A percentile compares a stretch with the other conserved stretches of the same genome.
Evolutionary conservation across 1,284 basidiomycete species (phyloP).

Genomic region (Golubevia pallescens): DNA sequence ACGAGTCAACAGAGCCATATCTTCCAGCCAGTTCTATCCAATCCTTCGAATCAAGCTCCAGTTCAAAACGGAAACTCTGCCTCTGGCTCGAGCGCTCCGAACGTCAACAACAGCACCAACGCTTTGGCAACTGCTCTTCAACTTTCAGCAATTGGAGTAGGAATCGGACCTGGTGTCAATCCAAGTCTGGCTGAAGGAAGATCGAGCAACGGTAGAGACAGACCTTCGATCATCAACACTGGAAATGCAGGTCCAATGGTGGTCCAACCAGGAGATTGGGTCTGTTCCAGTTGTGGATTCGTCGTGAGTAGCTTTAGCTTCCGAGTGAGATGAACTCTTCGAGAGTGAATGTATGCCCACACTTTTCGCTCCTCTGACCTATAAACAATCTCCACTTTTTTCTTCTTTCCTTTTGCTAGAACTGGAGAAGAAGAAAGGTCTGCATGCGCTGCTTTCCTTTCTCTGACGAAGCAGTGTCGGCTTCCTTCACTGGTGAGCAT

Average conservation of each 20-base stretch:
- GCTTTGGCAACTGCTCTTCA: conserved; percentile 11
- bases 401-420: conserved; percentile 3
- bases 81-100: too few relatives aligned
- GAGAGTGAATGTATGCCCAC: not conserved
- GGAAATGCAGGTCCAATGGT: conserved; percentile 48
- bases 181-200: conserved; percentile 22
- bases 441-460: conserved; percentile 50
- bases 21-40: too few relatives aligned
- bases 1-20: too few relatives aligned
- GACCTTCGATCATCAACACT: conserved; percentile 44
- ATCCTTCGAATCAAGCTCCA: too few relatives aligned
- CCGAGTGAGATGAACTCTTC: too few relatives aligned
- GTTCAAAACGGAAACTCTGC: too few relatives aligned
- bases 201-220: conserved; percentile 8
- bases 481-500: too few relatives aligned
- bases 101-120: too few relatives aligned
- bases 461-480: conserved; percentile 16
- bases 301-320: conserved; percentile 17
- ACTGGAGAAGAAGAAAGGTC: conserved; percentile 44
- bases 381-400: too few relatives aligned
- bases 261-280: conserved; percentile 46
- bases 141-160: conserved; percentile 15
- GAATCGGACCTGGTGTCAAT: conserved; percentile 45
- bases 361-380: not conserved
- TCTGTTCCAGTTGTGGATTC: conserved; percentile 42